These are phyloP conservation scores for Atalantia buxifolia DNA, from an alignment of 345 rosid species.

Conservation along the genomic window DNA sequence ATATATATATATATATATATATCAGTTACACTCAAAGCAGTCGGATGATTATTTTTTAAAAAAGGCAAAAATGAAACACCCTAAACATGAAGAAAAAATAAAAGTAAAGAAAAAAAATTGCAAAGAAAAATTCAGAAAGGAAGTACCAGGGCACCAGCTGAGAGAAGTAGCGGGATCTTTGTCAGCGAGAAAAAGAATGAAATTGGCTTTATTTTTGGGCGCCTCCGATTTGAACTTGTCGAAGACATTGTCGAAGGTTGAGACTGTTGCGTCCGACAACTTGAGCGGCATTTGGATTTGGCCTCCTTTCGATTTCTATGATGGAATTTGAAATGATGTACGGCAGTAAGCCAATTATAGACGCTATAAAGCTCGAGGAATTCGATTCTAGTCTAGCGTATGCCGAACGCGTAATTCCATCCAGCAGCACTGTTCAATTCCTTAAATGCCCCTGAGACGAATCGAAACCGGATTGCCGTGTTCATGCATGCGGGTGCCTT, in stretches of 20 bases:
- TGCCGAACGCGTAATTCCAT: no score
- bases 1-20: no score
- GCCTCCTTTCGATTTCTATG: no score
- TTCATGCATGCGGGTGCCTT: no score
- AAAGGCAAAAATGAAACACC: neutral
- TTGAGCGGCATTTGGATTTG: constrained; percentile 44
- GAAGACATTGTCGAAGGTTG: constrained; percentile 47
- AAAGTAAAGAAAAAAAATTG: no score
- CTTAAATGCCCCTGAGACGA: neutral
- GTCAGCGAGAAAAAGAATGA: constrained; percentile 82
- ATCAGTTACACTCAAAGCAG: no score
- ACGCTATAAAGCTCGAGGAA: no score
- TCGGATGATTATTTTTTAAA: no score
- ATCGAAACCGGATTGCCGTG: no score
- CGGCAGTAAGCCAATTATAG: no score
- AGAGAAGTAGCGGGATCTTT: constrained; percentile 67
- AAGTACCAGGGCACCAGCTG: constrained; percentile 88
- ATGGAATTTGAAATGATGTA: no score
- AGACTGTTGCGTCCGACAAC: constrained; percentile 48
- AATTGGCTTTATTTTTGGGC: constrained; percentile 47
- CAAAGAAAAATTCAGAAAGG: neutral
- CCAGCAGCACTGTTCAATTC: neutral
- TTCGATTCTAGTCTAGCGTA: no score
- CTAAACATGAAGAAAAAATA: neutral
- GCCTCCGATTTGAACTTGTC: constrained; percentile 57